Evolutionary conservation across 768 basidiomycete genomes (phyloP).

Genomic region (Lepiota subincarnata): DNA sequence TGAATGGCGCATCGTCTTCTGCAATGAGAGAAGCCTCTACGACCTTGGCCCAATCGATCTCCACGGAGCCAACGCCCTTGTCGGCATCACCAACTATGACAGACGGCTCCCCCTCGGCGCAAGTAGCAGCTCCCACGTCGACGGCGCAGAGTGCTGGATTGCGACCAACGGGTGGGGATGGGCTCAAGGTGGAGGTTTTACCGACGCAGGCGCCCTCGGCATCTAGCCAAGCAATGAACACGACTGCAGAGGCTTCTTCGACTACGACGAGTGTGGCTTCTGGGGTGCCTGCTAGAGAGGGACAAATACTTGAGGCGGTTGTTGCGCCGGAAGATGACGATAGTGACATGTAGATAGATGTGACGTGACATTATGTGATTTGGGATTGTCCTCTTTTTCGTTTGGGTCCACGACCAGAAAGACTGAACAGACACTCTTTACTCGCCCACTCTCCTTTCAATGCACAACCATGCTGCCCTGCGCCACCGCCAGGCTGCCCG

Average conservation of each 20-base stretch:
- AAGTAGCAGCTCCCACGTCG: not conserved
- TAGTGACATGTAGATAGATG: too few relatives aligned
- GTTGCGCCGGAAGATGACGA: too few relatives aligned
- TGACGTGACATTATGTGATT: too few relatives aligned
- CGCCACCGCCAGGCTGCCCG: constrained; percentile 2
- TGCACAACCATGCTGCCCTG: constrained; percentile 2
- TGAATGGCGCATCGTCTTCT: not conserved
- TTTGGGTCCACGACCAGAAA: not conserved
- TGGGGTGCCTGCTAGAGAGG: too few relatives aligned
- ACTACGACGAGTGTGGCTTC: too few relatives aligned
- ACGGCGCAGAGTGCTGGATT: not conserved
- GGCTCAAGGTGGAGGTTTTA: constrained; percentile 4
- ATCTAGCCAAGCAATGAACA: too few relatives aligned
- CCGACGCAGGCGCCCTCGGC: not conserved
- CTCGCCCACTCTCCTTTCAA: constrained; percentile 6
- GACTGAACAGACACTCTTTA: not conserved
- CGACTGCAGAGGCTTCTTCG: too few relatives aligned
- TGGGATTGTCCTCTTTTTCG: not conserved
- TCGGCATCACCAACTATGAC: not conserved
- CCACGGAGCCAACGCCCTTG: not conserved
- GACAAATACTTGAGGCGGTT: too few relatives aligned
- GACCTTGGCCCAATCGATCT: not conserved
- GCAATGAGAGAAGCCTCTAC: not conserved
- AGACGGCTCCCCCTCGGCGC: not conserved
- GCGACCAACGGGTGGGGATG: not conserved